Evolutionary conservation across 495 filamentous ascomycete species (phyloP).

Genomic region (Xylaria castorea): DNA sequence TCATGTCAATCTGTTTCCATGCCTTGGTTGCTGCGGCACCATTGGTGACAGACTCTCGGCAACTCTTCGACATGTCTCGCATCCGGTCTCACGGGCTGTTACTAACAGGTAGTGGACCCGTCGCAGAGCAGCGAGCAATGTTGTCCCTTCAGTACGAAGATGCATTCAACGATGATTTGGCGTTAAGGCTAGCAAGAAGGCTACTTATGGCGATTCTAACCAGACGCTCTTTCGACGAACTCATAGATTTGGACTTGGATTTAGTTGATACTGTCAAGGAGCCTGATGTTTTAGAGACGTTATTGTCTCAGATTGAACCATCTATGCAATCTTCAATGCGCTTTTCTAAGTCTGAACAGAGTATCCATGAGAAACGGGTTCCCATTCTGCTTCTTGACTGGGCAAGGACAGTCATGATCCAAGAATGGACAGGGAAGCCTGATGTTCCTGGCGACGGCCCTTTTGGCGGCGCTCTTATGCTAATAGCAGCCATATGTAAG

Average conservation of each 20-base stretch:
- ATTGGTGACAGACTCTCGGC: conserved; percentile 48
- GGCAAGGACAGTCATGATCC: conserved; percentile 75
- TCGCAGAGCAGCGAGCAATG: conserved; percentile 48
- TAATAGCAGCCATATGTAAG: conserved; percentile 77
- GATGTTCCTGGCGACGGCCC: conserved; percentile 69
- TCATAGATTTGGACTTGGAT: conserved; percentile 45
- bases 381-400: conserved; percentile 72
- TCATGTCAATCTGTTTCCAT: conserved; percentile 61
- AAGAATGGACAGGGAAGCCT: conserved; percentile 78
- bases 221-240: conserved; percentile 53
- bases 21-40: conserved; percentile 60
- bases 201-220: conserved; percentile 58
- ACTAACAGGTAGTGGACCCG: conserved; percentile 44
- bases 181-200: conserved; percentile 57
- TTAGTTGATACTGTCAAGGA: conserved; percentile 37
- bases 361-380: conserved; percentile 59
- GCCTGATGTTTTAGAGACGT: conserved; percentile 51
- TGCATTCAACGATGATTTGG: conserved; percentile 58
- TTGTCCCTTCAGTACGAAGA: conserved; percentile 63
- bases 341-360: conserved; percentile 55
- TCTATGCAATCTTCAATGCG: conserved; percentile 48
- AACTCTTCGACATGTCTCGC: conserved; percentile 59
- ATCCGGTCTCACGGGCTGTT: conserved; percentile 55
- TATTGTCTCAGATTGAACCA: conserved; percentile 57
- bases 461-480: conserved; percentile 74